Conservation (phyloP, 805 yeast species). For the Geotrichum ghanense region DNA sequence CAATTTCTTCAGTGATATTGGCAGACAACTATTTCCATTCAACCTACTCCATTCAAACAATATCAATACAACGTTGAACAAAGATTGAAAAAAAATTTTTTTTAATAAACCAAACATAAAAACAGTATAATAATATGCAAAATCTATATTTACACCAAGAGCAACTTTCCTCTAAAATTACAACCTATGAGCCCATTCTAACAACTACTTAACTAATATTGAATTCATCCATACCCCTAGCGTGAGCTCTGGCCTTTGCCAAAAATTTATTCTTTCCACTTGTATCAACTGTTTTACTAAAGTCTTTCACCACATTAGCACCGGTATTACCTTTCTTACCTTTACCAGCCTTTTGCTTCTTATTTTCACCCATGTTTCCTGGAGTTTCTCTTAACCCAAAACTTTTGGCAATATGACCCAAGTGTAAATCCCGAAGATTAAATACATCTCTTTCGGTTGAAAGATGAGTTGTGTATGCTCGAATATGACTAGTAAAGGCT, state of each 20-base stretch:
- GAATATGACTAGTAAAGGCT: conserved; percentile 78
- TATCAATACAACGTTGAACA: too few relatives aligned
- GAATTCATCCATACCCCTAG: conserved; percentile 54
- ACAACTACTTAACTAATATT: conserved; percentile 36
- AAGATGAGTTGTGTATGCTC: conserved; percentile 95
- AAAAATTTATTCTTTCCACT: conserved; percentile 66
- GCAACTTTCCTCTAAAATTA: too few relatives aligned
- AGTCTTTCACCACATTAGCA: neutral
- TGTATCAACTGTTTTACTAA: conserved; percentile 5
- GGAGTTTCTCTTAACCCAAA: conserved; percentile 95
- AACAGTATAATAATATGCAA: too few relatives aligned
- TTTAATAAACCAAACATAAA: too few relatives aligned
- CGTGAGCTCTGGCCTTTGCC: conserved; percentile 60
- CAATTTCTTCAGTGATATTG: too few relatives aligned
- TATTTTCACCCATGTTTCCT: conserved; percentile 42
- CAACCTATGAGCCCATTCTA: too few relatives aligned
- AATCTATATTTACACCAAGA: too few relatives aligned
- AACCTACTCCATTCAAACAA: too few relatives aligned
- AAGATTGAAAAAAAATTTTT: too few relatives aligned
- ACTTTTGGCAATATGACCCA: conserved; percentile 93
- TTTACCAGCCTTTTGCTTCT: conserved; percentile 18
- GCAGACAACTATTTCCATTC: too few relatives aligned
- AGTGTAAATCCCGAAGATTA: conserved; percentile 71
- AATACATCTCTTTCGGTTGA: conserved; percentile 67
- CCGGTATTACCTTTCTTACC: neutral